A percentile compares a stretch with the other conserved stretches of the same genome.
Evolutionary conservation across 306 rosid species (phyloP).

Genomic region (Erythrophleum fordii): DNA sequence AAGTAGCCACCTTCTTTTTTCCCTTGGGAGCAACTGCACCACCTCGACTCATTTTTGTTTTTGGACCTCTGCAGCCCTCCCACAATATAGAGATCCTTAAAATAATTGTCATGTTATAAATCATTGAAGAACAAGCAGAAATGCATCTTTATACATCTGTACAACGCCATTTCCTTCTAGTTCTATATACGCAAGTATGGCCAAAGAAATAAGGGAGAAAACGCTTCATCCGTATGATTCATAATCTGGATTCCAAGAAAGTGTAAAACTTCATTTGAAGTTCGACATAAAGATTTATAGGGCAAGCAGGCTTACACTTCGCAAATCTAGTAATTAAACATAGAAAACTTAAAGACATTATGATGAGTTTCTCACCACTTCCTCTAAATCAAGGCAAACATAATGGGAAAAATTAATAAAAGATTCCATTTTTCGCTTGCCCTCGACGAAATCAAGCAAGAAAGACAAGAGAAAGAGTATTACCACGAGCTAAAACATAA

Average conservation of each 20-base stretch:
- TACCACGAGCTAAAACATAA: slow-evolving; percentile 10
- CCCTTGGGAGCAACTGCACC: slow-evolving; percentile 81
- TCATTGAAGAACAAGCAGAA: not conserved
- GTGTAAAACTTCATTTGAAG: not conserved
- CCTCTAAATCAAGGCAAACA: not conserved
- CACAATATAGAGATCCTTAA: not conserved
- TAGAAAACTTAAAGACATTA: not conserved
- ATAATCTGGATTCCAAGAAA: not conserved
- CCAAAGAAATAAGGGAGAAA: not conserved
- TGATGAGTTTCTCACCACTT: not conserved
- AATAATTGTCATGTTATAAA: not conserved
- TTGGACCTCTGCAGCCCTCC: not conserved
- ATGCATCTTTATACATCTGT: not conserved
- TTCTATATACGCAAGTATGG: not conserved
- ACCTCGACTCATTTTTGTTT: slow-evolving; percentile 79
- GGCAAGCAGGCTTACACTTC: not conserved
- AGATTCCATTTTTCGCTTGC: too few species aligned
- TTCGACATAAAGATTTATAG: not conserved
- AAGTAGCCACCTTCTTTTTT: slow-evolving; percentile 85
- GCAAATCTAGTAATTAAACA: not conserved
- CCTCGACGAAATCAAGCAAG: not conserved
- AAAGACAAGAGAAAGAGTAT: not conserved
- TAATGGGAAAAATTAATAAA: not conserved
- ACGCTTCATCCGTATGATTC: not conserved
- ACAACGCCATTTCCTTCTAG: not conserved